phyloP scores from a whole-genome alignment of 768 basidiomycete genomes.

The Suillus variegatus region DNA sequence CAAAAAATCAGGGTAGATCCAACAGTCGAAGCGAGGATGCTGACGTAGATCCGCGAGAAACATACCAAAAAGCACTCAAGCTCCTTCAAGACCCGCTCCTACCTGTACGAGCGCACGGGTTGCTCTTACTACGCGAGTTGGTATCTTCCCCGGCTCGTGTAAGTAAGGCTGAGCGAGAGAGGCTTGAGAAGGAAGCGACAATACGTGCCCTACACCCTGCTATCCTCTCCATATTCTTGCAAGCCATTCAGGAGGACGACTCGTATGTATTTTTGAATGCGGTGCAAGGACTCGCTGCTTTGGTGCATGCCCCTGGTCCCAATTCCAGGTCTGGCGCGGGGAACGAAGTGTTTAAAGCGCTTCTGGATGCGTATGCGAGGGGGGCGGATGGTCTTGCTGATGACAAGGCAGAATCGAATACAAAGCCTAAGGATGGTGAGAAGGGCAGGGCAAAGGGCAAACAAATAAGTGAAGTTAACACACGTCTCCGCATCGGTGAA shows the following conservation, averaged over 20 bases:
- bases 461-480: conserved; percentile 57
- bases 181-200: conserved; percentile 17
- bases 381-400: conserved; percentile 53
- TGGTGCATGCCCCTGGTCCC: conserved; percentile 69
- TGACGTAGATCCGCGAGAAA: conserved; percentile 46
- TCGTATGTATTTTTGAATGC: conserved; percentile 95
- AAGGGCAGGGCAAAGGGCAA: background rate
- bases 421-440: conserved; percentile 33
- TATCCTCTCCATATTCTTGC: conserved; percentile 85
- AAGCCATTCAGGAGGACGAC: conserved; percentile 86
- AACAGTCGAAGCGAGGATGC: conserved; percentile 35
- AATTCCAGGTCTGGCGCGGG: conserved; percentile 9
- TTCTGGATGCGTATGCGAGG: conserved; percentile 68
- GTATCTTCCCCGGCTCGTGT: conserved; percentile 42
- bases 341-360: conserved; percentile 63
- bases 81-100: conserved; percentile 89
- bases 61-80: conserved; percentile 85
- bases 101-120: conserved; percentile 92
- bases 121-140: conserved; percentile 79
- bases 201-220: conserved; percentile 75
- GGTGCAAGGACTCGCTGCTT: conserved; percentile 83
- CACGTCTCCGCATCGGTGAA: conserved; percentile 78
- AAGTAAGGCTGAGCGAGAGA: background rate
- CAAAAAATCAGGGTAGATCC: conserved; percentile 22
- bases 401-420: conserved; percentile 35